A percentile compares a stretch with the other conserved stretches of the same genome.
These are phyloP conservation scores for Penicillium manginii DNA, from an alignment of 495 filamentous ascomycete species.

Conservation along the genomic window DNA sequence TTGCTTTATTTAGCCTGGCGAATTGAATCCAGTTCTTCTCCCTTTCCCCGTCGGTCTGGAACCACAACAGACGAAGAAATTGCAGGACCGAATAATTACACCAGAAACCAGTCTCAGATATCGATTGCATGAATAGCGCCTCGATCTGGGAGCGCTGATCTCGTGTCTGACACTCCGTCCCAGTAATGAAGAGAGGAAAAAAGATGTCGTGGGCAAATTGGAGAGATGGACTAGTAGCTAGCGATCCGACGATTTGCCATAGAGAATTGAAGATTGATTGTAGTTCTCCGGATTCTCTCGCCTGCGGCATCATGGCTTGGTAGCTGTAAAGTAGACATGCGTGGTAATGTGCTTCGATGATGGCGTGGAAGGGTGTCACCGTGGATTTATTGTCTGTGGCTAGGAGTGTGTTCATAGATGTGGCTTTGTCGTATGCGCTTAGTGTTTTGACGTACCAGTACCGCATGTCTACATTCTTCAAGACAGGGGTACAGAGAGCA, in stretches of 20 bases:
- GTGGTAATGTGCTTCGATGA: constrained; percentile 23
- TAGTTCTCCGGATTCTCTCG: not conserved
- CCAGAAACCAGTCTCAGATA: constrained; percentile 23
- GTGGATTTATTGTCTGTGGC: constrained; percentile 2
- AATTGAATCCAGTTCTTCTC: constrained; percentile 23
- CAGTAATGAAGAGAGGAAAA: constrained; percentile 27
- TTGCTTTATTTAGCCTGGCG: constrained; percentile 15
- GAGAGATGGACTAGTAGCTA: not conserved
- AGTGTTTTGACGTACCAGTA: constrained; percentile 17
- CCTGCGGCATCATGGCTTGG: constrained; percentile 16
- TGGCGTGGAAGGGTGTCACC: constrained; percentile 1
- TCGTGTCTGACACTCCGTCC: constrained; percentile 12
- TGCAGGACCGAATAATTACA: constrained; percentile 24
- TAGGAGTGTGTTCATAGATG: not conserved
- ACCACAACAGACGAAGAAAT: constrained; percentile 22
- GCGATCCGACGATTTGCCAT: constrained; percentile 8
- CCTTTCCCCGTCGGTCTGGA: not conserved
- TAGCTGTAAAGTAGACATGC: constrained; percentile 21
- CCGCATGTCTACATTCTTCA: constrained; percentile 8
- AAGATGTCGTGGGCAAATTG: constrained; percentile 23
- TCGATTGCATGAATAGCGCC: constrained; percentile 14
- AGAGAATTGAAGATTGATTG: constrained; percentile 5
- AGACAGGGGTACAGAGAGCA: not conserved
- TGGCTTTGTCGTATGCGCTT: constrained; percentile 15
- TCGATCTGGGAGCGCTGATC: constrained; percentile 6